phyloP scores from a whole-genome alignment of 176 grass and related monocot species.

The Thalia dealbata region DNA sequence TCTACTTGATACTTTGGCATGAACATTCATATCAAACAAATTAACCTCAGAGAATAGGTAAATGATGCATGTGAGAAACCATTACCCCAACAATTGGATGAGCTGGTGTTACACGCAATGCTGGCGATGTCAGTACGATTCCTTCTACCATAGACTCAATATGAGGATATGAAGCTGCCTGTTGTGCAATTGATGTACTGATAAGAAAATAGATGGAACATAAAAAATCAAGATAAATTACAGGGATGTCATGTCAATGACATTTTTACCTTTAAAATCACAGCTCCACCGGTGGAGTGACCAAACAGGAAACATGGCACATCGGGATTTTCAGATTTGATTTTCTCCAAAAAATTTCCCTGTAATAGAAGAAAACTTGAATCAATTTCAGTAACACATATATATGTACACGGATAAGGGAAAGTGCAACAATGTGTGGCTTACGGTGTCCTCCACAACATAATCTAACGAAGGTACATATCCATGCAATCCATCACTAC shows the following conservation, averaged over 20 bases:
- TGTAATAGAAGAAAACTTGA: slow-evolving; percentile 15
- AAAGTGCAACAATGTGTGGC: neutral
- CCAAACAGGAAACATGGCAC: slow-evolving; percentile 91
- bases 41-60: neutral
- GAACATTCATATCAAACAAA: neutral
- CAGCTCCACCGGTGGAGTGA: slow-evolving; percentile 87
- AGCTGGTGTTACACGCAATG: slow-evolving; percentile 78
- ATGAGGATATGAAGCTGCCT: slow-evolving; percentile 73
- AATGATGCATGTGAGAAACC: neutral
- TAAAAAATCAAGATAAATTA: neutral
- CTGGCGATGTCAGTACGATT: slow-evolving; percentile 86
- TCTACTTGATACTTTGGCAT: neutral
- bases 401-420: too few species aligned
- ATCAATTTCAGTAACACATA: neutral
- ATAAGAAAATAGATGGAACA: slow-evolving; percentile 13
- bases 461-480: slow-evolving; percentile 94
- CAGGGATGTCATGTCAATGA: slow-evolving; percentile 12
- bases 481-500: slow-evolving; percentile 90
- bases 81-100: slow-evolving; percentile 97
- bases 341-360: slow-evolving; percentile 66
- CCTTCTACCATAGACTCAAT: slow-evolving; percentile 66
- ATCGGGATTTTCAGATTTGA: slow-evolving; percentile 50
- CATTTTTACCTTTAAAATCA: slow-evolving; percentile 73
- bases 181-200: slow-evolving; percentile 15
- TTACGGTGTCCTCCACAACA: slow-evolving; percentile 77